Base-by-base conservation (phyloP, 805 yeast genomes). In the Schwanniomyces vanrijiae region DNA sequence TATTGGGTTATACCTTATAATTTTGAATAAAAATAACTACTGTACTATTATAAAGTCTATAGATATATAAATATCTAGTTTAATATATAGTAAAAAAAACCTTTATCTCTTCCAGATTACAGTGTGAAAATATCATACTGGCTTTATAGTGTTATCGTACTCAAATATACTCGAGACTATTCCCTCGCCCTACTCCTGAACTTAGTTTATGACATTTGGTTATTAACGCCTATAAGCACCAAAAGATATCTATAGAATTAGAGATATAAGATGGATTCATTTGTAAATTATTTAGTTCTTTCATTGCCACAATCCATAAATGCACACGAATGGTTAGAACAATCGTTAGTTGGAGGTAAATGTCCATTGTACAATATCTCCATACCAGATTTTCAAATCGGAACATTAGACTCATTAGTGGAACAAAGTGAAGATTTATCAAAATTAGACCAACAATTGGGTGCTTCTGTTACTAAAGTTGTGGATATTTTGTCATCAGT, bases 341-440 rank as follows among this genome's bases (percentile, higher is more conserved):
- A 75, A 43, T 64, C 71, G 25, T 69, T 86, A 49, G 68, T 78
- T 50, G 80, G 75, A 19, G 91, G 90, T 18, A 77, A 73, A 55
- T 76, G 79, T 35, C 83, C 80, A 42, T 73, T 88, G 28, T 65
- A 75, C 45, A 71, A 77, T 46, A 80, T 87, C 48, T 71, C 75
- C 29, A 75, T 90, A 43, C 98, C 98, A 6, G 82, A 77, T 51
- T 92, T 94, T 69, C 92, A 94, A 66, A 89, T 94, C 52, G 97
- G 97, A 24, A 91, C 98, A 10, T 78, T 94, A 61, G 99, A 94
- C 68, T 85, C 90, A 25, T 77, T 94, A 50, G 95, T 94, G 45
- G 83, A 86, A 57, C 91, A 91, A 68, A 83, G 91, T 64, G 99
- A 94, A 60, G 98, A 92, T 60, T 77, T 94, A 48, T 72, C 81